Base-by-base conservation (phyloP, 2,329 filamentous ascomycete genomes). In the Pyrenophora seminiperda region DNA sequence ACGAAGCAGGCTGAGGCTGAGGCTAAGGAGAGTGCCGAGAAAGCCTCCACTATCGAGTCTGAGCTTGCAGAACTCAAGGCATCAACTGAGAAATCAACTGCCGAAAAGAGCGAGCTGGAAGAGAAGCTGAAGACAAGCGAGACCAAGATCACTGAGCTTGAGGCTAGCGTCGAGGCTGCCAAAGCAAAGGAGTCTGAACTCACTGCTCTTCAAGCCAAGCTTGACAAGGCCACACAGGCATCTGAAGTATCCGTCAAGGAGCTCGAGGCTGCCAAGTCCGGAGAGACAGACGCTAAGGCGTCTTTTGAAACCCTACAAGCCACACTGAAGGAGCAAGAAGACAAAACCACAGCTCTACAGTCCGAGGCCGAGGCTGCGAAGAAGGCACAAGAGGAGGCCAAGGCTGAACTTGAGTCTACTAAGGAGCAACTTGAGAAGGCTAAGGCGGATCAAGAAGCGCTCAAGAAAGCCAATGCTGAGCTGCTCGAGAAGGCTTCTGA, bases 121-220 rank as follows among this genome's bases (percentile, higher is more conserved):
- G 60, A 63, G 43, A 59, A 68, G 47, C 58, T 66, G 31, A 55
- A 66, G 47, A 58, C 54, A 9, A 53, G 62, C 30, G 56, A 63
- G 13, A 36, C 62, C 14, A 66, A 66, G 54, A 44, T 67, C 17
- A 46, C 59, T 20, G 54, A 63, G 13, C 47, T 66, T 13, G 58
- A 65, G 41, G 51, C 58, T 4, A 55, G 45, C 18, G 50, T 59
- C 4, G 59, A 58, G 24, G 42, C 59, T 9, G 46, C 56, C 32
- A 60, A 52, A n/a, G 50, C 53, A 7, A 61, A 58, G 29, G 58
- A 58, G 17, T 47, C 53, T 29, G 48, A 61, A 45, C 38, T 61
- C 34, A 47, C 52, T n/a, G 53, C 56, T 5, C 59, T 62, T 5
- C 50, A 62, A 36, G 44, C 55, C 11, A 57, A 62, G 50, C 56